Percentiles rank a stretch among this genome's conserved stretches.
Conservation (phyloP, 495 filamentous ascomycete genomes). For the Aspergillus coremiiformis region DNA sequence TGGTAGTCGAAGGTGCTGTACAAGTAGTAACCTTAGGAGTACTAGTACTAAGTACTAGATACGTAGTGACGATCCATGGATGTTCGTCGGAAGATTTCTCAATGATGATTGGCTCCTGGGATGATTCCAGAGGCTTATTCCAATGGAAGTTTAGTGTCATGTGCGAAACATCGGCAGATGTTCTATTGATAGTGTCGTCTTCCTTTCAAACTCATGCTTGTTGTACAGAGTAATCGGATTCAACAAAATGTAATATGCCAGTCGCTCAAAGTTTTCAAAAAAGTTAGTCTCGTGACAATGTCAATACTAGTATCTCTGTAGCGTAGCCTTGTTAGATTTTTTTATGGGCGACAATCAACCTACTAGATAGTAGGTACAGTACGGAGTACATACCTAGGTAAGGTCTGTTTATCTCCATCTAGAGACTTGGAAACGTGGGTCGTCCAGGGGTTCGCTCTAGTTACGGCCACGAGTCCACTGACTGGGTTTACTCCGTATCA, state of each 20-base stretch:
- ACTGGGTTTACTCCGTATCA: too few relatives aligned
- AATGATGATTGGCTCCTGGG: background rate
- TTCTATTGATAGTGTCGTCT: background rate
- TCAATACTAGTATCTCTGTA: background rate
- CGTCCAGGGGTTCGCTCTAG: constrained; percentile 11
- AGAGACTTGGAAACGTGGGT: constrained; percentile 8
- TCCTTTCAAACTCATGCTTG: too few relatives aligned
- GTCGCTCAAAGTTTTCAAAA: background rate
- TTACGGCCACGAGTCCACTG: background rate
- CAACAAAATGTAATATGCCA: too few relatives aligned
- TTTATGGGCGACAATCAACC: too few relatives aligned
- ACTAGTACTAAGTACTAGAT: too few relatives aligned
- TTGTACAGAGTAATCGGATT: too few relatives aligned
- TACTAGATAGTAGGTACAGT: too few relatives aligned
- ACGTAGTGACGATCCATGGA: background rate
- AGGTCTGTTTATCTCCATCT: too few relatives aligned
- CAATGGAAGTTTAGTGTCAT: background rate
- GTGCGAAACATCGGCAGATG: background rate
- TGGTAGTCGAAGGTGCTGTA: too few relatives aligned
- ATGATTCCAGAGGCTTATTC: background rate
- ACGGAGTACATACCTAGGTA: too few relatives aligned
- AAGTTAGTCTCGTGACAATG: background rate
- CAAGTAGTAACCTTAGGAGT: too few relatives aligned
- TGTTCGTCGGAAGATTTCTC: background rate
- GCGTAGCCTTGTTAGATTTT: too few relatives aligned